phyloP scores from a whole-genome alignment of 2,329 filamentous ascomycete species.

The Pseudogymnoascus sp. region DNA sequence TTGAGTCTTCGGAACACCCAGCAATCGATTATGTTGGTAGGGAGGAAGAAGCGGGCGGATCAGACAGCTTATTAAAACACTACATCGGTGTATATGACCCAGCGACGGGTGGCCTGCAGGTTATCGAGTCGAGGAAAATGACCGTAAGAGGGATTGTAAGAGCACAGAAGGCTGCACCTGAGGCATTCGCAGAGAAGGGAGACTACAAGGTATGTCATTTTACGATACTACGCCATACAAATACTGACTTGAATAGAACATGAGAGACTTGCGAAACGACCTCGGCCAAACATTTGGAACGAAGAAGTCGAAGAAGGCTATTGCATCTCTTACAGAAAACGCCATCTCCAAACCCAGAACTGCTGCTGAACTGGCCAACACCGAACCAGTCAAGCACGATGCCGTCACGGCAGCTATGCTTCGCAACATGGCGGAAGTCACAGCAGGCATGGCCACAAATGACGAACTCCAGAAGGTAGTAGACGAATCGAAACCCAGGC shows the following conservation, averaged over 20 bases:
- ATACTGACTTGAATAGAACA: constrained; percentile 37
- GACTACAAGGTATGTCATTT: constrained; percentile 25
- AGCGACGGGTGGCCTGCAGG: constrained; percentile 48
- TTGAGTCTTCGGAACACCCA: constrained; percentile 50
- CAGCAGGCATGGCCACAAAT: constrained; percentile 58
- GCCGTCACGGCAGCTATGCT: constrained; percentile 54
- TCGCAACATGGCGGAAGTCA: constrained; percentile 53
- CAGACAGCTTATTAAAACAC: constrained; percentile 47
- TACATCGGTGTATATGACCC: constrained; percentile 60
- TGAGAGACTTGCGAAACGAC: constrained; percentile 55
- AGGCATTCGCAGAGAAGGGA: constrained; percentile 36
- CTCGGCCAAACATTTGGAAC: constrained; percentile 76
- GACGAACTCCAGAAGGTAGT: constrained; percentile 58
- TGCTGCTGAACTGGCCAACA: constrained; percentile 11
- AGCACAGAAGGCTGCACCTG: constrained; percentile 44
- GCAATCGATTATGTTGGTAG: constrained; percentile 54
- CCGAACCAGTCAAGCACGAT: constrained; percentile 41
- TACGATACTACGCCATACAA: neutral
- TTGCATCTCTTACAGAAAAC: constrained; percentile 61
- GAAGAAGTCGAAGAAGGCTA: constrained; percentile 75
- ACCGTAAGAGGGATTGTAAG: constrained; percentile 50
- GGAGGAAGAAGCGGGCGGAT: constrained; percentile 40
- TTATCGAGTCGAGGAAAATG: constrained; percentile 60
- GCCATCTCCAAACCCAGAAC: constrained; percentile 46
- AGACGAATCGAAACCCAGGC: constrained; percentile 65